Percentiles rank a stretch among this genome's conserved stretches.
These are phyloP conservation scores for Malassezia slooffiae DNA, from an alignment of 1,284 basidiomycete species.

Conservation along the genomic window DNA sequence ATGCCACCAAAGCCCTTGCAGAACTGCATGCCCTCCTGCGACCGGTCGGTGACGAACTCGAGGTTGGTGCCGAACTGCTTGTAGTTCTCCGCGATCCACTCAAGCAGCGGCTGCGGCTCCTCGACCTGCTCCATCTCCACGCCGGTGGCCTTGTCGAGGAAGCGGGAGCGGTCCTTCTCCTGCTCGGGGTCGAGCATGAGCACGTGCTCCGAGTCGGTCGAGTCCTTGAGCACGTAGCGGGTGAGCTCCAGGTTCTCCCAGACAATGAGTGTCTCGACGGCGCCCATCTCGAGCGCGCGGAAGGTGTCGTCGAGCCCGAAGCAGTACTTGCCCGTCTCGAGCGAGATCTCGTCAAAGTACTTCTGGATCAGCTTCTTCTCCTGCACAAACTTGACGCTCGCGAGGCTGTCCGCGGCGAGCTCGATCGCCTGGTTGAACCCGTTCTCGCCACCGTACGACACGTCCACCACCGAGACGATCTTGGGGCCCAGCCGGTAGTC, in stretches of 20 bases:
- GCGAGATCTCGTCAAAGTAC: constrained; percentile 99
- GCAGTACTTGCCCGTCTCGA: constrained; percentile 93
- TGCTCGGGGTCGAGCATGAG: constrained; percentile 43
- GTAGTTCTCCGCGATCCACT: constrained; percentile 99
- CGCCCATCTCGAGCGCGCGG: constrained; percentile 89
- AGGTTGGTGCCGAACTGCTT: constrained; percentile 90
- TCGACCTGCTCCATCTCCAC: constrained; percentile 78
- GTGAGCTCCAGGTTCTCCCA: constrained; percentile 66
- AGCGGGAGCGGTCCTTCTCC: constrained; percentile 68
- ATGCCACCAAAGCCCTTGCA: constrained; percentile 98
- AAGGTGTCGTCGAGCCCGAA: constrained; percentile 96
- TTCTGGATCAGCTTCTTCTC: constrained; percentile 77
- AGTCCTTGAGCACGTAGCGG: constrained; percentile 38
- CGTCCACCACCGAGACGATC: constrained; percentile 66
- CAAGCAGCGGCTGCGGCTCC: constrained; percentile 41
- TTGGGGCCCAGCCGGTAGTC: constrained; percentile 70
- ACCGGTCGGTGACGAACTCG: constrained; percentile 54
- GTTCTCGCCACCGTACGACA: constrained; percentile 97
- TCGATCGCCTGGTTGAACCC: constrained; percentile 99
- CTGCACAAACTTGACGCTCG: constrained; percentile 98
- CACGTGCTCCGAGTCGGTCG: constrained; percentile 29
- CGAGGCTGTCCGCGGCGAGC: constrained; percentile 82
- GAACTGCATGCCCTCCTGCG: constrained; percentile 97
- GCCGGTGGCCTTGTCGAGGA: constrained; percentile 85
- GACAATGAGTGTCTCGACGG: constrained; percentile 92